Evolutionary conservation across 1,139 yeast genomes (phyloP), one percentile per base, ranked within the genome.

Genomic region (Saccharomyces hybrid): DNA sequence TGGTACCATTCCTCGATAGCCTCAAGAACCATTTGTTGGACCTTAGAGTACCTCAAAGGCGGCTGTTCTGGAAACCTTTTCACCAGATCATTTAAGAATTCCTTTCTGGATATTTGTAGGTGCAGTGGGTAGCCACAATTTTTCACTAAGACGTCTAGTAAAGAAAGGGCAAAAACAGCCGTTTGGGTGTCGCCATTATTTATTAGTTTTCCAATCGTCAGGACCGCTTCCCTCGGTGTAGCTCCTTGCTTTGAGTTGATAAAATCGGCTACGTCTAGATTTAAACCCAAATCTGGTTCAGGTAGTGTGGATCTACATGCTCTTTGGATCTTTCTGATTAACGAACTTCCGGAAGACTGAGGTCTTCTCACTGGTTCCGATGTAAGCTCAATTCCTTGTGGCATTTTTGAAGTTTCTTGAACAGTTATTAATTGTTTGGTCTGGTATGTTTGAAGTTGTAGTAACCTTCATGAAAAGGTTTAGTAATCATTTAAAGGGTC

Each of bases 111-210:
- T 53, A 93, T 88, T 73, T 95, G 99, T 54, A 93, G 76, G 61
- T 93, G 99, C 73, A 93, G 84, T 3, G 99, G 97, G 70, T 91
- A 95, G 2, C 99, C 99, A 75, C 99, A 93, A 72, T 93, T 93
- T 73, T 93, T 93, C 53, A 93, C 99, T 64, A 95, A 77, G 57
- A 89, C 90, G 67, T 93, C 99, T 61, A 93, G 80, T 53, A 76
- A 64, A 0, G 80, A 74, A 56, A 82, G 63, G 0, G 85, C 84
- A 58, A 81, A 77, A 44, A 81, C 73, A 2, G 85, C 73, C 71
- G 91, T 87, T 66, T 88, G 96, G 0, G 95, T 83, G 62, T 88
- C 95, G 63, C 88, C 79, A 62, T 86, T 86, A 70, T 90, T 87
- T 68, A 93, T 81, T 59, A 89, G 76, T 66, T 85, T 85, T 52